Percentiles rank a stretch among this genome's conserved stretches.
Conservation (phyloP, 2,329 filamentous ascomycete genomes). For the Calonectria pseudoturangicola region DNA sequence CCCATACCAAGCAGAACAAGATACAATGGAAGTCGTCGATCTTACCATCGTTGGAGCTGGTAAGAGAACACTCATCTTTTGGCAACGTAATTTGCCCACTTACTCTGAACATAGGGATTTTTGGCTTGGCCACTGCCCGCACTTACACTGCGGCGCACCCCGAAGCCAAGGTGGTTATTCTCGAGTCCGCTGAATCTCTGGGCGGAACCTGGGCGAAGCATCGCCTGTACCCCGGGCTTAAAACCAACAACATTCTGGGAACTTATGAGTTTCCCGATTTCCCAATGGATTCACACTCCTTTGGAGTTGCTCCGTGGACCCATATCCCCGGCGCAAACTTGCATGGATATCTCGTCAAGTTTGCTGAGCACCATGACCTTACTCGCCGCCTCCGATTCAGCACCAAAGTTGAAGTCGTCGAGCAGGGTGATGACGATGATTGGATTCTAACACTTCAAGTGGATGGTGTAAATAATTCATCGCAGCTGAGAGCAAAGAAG, state of each 20-base stretch:
- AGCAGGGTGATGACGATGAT: constrained; percentile 1
- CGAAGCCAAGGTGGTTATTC: constrained; percentile 1
- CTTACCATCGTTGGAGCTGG: constrained; percentile 10
- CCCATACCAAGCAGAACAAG: neutral
- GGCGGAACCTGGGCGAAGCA: constrained; percentile 18
- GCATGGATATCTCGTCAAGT: neutral
- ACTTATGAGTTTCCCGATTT: constrained; percentile 10
- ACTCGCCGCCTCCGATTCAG: neutral
- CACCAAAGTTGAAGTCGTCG: neutral
- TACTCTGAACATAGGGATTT: neutral
- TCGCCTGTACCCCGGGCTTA: constrained; percentile 2
- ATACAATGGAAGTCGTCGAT: constrained; percentile 6
- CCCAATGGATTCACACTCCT: constrained; percentile 6
- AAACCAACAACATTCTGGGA: constrained; percentile 2
- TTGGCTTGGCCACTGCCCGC: constrained; percentile 2
- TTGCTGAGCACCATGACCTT: neutral
- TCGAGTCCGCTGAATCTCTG: constrained; percentile 6
- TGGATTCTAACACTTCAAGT: constrained; percentile 5
- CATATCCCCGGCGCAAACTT: neutral
- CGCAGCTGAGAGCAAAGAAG: neutral
- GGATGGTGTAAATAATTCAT: neutral
- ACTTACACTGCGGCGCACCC: constrained; percentile 2
- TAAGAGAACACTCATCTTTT: neutral
- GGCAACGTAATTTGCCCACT: neutral
- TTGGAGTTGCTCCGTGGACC: constrained; percentile 5